Conservation (phyloP, 2,329 filamentous ascomycete species). For the Aspergillus sp. region DNA sequence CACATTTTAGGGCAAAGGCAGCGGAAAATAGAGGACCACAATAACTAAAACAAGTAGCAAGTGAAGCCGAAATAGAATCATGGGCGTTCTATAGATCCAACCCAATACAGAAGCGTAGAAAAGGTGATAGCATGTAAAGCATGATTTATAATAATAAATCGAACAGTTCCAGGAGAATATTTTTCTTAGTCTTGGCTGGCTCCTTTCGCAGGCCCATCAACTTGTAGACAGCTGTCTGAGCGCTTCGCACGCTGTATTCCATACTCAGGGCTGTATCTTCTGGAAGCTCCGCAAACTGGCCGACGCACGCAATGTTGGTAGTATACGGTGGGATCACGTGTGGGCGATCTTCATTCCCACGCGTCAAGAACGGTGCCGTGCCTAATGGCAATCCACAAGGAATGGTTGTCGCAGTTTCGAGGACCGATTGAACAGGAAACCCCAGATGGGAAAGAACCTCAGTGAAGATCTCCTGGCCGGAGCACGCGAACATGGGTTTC, state of each 20-base stretch:
- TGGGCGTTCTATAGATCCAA: no score
- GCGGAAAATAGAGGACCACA: no score
- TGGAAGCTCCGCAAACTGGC: conserved; percentile 46
- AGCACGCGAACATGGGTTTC: conserved; percentile 43
- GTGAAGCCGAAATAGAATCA: no score
- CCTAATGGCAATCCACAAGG: conserved; percentile 45
- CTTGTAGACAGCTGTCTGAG: conserved; percentile 38
- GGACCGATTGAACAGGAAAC: conserved; percentile 31
- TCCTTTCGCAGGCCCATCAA: conserved; percentile 13
- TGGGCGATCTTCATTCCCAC: conserved; percentile 38
- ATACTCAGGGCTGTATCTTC: conserved; percentile 43
- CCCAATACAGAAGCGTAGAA: no score
- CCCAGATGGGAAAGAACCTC: conserved; percentile 42
- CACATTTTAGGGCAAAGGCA: no score
- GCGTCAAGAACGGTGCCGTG: conserved; percentile 40
- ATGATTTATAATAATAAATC: background rate
- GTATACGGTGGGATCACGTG: conserved; percentile 38
- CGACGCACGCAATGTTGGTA: conserved; percentile 42
- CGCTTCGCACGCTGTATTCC: conserved; percentile 41
- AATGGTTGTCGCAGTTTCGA: conserved; percentile 31
- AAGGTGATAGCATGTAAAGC: no score
- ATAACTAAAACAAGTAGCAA: no score
- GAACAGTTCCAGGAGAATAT: background rate
- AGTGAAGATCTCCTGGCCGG: conserved; percentile 40
- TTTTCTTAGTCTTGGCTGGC: background rate